Evolutionary conservation across 2,329 filamentous ascomycete genomes (phyloP).

Genomic region (Ophiostoma sp.): DNA sequence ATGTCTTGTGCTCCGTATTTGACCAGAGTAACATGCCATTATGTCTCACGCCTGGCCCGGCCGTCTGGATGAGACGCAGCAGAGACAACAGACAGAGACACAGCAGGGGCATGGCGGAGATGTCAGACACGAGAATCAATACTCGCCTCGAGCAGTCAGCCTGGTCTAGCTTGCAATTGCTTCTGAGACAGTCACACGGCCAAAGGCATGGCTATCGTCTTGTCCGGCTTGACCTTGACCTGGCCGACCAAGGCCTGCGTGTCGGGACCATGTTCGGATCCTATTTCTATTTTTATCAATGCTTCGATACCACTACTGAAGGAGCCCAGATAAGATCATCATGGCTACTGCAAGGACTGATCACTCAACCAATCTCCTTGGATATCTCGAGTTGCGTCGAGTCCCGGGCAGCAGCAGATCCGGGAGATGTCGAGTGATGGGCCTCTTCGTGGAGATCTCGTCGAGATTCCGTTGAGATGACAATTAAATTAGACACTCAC

Average conservation of each 20-base stretch:
- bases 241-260: neutral
- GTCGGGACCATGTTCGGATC: neutral
- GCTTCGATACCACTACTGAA: neutral
- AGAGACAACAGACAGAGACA: neutral
- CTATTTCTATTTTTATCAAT: slow-evolving; percentile 1
- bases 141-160: neutral
- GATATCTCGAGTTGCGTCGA: neutral
- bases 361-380: neutral
- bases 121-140: neutral
- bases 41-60: neutral
- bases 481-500: too few species aligned
- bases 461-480: too few species aligned
- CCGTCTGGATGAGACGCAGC: neutral
- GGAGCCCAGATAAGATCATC: neutral
- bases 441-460: too few species aligned
- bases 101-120: too few species aligned
- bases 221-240: neutral
- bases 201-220: neutral
- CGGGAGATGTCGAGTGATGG: neutral
- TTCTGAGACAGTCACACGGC: neutral
- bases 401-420: neutral
- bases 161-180: neutral
- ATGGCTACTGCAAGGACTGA: neutral
- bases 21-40: neutral
- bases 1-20: neutral